phyloP scores from a whole-genome alignment of 2,329 filamentous ascomycete genomes.

The Alternaria novae-zelandiae region DNA sequence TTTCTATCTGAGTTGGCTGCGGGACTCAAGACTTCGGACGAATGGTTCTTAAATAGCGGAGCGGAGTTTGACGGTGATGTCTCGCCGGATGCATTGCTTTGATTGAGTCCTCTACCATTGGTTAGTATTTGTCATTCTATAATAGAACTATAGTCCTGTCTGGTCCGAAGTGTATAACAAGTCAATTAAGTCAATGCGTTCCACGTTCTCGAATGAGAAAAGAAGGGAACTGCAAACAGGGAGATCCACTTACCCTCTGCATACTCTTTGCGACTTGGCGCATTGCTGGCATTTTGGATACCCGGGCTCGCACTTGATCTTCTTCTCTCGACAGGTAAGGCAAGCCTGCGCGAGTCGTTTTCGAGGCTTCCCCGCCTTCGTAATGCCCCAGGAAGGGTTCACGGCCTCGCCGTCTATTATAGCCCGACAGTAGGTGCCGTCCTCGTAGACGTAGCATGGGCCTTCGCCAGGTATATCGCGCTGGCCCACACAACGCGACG shows the following conservation, averaged over 20 bases:
- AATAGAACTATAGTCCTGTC: slow-evolving; percentile 21
- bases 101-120: slow-evolving; percentile 38
- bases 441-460: slow-evolving; percentile 84
- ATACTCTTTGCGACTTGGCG: slow-evolving; percentile 85
- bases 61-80: slow-evolving; percentile 41
- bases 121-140: slow-evolving; percentile 44
- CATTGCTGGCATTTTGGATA: slow-evolving; percentile 88
- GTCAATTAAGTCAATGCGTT: slow-evolving; percentile 29
- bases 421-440: slow-evolving; percentile 81
- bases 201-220: slow-evolving; percentile 12
- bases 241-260: slow-evolving; percentile 65
- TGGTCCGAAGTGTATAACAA: slow-evolving; percentile 9
- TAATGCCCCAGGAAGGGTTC: slow-evolving; percentile 91
- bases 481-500: slow-evolving; percentile 46
- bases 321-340: slow-evolving; percentile 92
- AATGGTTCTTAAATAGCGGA: slow-evolving; percentile 39
- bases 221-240: not conserved
- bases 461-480: slow-evolving; percentile 77
- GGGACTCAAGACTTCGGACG: slow-evolving; percentile 39
- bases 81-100: slow-evolving; percentile 42
- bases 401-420: slow-evolving; percentile 85
- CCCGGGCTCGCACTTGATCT: slow-evolving; percentile 94
- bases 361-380: slow-evolving; percentile 90
- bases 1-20: slow-evolving; percentile 37
- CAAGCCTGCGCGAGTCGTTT: slow-evolving; percentile 93